Evolutionary conservation across 345 rosid genomes (phyloP), one percentile per base, ranked within the genome.

Genomic region (Eutrema heterophyllum): DNA sequence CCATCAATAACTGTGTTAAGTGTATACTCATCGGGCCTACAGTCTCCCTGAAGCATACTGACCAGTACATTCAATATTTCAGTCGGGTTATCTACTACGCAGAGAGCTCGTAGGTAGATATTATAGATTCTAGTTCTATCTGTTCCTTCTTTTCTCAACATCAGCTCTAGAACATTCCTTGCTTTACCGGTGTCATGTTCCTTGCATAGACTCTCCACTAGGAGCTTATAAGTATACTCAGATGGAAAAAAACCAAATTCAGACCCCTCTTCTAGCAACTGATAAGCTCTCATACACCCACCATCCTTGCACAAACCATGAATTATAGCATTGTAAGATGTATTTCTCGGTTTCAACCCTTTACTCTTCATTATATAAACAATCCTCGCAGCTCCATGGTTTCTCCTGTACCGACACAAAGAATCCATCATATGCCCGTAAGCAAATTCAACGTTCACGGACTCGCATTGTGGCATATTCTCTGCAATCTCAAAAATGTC

Each of bases 351-450:
- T 6, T 39, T 45, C 15, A 85, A 78, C 39, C 90, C 88, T 79
- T 68, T 81, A 72, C 83, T 84, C 70, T 85, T 83, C 97, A 90
- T 88, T 58, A 89, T 83, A 71, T 87, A 84, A 67, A 89, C 87
- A 63, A 93, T 65, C 84, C 97, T 84, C 4, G 96, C 86, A 79
- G 96, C 96, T 21, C 89, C 98, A 67, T 87, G 96, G 81, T 81
- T 72, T 70, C 84, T 85, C 64, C 86, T 84, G 45, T 64, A 64
- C 39, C 81, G 71, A 68, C 97, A 89, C 63, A 93, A 88, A 0
- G 92, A 81, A 85, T 90, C 84, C 63, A 93, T 87, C 88, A 90
- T 86, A 62, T 83, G 88, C 4, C 89, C 88, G 46, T 82, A 93
- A 16, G 88, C 86, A 70, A 87, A 84, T 32, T 80, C 88, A 78